A percentile compares a stretch with the other conserved stretches of the same genome.
These are phyloP conservation scores for Stemphylium beticola DNA, from an alignment of 2,329 filamentous ascomycete species.

Conservation along the genomic window DNA sequence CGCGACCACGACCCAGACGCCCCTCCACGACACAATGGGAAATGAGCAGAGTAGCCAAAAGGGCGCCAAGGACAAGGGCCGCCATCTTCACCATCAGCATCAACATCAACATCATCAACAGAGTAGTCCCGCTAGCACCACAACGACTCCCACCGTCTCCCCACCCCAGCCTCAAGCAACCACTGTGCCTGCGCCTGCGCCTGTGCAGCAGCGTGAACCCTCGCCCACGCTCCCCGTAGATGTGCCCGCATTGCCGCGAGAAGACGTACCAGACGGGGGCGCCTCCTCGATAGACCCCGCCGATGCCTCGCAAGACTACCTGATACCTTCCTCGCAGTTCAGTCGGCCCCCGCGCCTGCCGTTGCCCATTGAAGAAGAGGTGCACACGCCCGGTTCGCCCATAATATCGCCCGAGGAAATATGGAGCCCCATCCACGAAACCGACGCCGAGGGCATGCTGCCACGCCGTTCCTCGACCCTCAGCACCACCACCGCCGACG, in stretches of 20 bases:
- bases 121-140: conserved; percentile 18
- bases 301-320: conserved; percentile 46
- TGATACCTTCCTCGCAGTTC: conserved; percentile 53
- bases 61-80: conserved; percentile 14
- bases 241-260: conserved; percentile 38
- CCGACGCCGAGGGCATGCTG: conserved; percentile 57
- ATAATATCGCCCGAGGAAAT: conserved; percentile 76
- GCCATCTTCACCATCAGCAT: conserved; percentile 3
- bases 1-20: conserved; percentile 11
- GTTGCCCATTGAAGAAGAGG: conserved; percentile 90
- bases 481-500: conserved; percentile 69
- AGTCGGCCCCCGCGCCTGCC: conserved; percentile 84
- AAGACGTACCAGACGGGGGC: conserved; percentile 21
- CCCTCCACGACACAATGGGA: conserved; percentile 40
- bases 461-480: conserved; percentile 63
- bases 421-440: conserved; percentile 54
- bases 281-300: conserved; percentile 37
- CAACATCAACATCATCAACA: too few species aligned
- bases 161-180: background rate
- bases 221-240: conserved; percentile 49
- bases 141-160: background rate
- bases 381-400: conserved; percentile 86
- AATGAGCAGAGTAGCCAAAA: conserved; percentile 50
- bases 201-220: background rate
- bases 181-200: background rate